Evolutionary conservation across 495 filamentous ascomycete species (phyloP).

Genomic region (Penicillium daleae): DNA sequence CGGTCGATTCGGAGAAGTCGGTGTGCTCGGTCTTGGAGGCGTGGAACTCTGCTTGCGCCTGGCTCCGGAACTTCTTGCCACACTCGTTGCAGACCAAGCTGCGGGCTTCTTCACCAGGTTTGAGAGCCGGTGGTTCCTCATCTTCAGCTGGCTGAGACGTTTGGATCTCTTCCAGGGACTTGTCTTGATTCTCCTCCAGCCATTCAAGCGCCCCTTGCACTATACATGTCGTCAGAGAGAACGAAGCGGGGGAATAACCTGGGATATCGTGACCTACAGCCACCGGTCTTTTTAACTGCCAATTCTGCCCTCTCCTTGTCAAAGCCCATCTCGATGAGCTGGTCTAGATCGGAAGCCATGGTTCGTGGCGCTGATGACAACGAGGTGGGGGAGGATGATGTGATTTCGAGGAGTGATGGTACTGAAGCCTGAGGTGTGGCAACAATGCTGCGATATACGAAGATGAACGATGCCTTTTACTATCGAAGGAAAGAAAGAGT

Average conservation of each 20-base stretch:
- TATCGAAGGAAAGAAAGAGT: slow-evolving; percentile 1
- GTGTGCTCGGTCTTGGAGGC: slow-evolving; percentile 84
- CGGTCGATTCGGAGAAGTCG: slow-evolving; percentile 92
- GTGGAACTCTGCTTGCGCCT: slow-evolving; percentile 84
- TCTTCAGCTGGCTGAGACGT: slow-evolving; percentile 49
- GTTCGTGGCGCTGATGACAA: slow-evolving; percentile 21
- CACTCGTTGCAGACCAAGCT: slow-evolving; percentile 89
- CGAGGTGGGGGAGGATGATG: slow-evolving; percentile 2
- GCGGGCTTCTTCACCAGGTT: slow-evolving; percentile 64
- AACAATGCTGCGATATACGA: not conserved
- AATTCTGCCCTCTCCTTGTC: slow-evolving; percentile 77
- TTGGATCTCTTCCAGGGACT: slow-evolving; percentile 75
- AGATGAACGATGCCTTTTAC: not conserved
- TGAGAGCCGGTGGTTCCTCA: slow-evolving; percentile 58
- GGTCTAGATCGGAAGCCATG: slow-evolving; percentile 76
- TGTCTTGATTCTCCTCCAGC: slow-evolving; percentile 89
- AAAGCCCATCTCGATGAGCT: slow-evolving; percentile 94
- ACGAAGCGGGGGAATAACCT: not conserved
- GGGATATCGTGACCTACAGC: slow-evolving; percentile 56
- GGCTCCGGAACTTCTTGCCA: slow-evolving; percentile 83
- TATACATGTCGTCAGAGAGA: slow-evolving; percentile 37
- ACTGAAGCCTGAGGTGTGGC: not conserved
- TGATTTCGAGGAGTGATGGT: not conserved
- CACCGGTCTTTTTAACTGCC: slow-evolving; percentile 77
- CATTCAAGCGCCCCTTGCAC: slow-evolving; percentile 91